Conservation (phyloP, 345 rosid species). For the Salix caprea region DNA sequence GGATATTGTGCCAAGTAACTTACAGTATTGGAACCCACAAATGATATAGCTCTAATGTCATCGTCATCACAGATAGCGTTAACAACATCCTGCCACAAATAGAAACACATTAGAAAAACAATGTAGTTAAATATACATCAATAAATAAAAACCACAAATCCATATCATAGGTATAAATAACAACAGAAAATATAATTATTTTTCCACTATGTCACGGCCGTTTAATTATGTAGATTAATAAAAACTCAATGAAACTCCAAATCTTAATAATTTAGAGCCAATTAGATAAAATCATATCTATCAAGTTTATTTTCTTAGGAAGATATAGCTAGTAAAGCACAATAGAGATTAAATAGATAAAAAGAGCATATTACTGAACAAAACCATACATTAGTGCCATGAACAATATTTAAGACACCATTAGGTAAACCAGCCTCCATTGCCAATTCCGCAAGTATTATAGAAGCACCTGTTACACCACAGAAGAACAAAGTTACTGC, state of each 20-base stretch:
- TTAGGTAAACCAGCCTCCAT: constrained; percentile 93
- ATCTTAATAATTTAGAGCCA: background rate
- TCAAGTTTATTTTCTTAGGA: background rate
- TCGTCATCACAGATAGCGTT: constrained; percentile 94
- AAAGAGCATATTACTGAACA: background rate
- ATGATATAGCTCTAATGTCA: constrained; percentile 75
- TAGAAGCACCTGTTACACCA: constrained; percentile 71
- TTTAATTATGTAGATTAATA: background rate
- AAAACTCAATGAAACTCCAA: background rate
- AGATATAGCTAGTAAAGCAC: background rate
- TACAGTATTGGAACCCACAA: constrained; percentile 93
- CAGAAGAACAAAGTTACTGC: background rate
- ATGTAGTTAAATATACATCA: background rate
- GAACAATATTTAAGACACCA: constrained; percentile 88
- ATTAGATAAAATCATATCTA: background rate
- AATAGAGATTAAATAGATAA: background rate
- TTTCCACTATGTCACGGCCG: background rate
- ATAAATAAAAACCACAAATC: background rate
- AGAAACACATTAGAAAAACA: constrained; percentile 9
- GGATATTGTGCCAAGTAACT: constrained; percentile 22
- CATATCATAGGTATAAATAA: background rate
- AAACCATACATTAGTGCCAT: constrained; percentile 75
- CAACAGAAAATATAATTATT: too few species aligned
- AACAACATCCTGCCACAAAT: constrained; percentile 64
- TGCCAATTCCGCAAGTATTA: constrained; percentile 84